Conservation (phyloP, 495 filamentous ascomycete genomes). For the Penicillium longicatenatum region DNA sequence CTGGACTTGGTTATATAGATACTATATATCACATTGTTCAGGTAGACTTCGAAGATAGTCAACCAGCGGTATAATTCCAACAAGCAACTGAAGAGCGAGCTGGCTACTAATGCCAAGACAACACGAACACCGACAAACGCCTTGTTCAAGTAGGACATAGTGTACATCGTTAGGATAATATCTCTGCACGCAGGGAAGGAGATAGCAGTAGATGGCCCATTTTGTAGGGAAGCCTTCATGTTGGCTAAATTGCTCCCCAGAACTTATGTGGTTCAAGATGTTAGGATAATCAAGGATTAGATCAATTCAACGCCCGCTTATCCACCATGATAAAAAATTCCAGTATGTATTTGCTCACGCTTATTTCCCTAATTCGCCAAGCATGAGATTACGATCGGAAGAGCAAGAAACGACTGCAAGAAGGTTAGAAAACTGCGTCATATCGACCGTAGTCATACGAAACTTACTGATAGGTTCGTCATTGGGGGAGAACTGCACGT, state of each 20-base stretch:
- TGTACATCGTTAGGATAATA: slow-evolving; percentile 3
- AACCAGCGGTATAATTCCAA: no score
- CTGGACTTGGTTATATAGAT: no score
- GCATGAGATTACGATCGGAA: slow-evolving; percentile 75
- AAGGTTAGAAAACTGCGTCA: slow-evolving; percentile 21
- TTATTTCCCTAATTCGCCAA: slow-evolving; percentile 73
- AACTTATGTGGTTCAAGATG: slow-evolving; percentile 2
- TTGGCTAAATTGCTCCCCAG: not conserved
- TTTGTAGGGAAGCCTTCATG: not conserved
- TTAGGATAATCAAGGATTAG: slow-evolving; percentile 8
- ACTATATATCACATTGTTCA: not conserved
- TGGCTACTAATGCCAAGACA: not conserved
- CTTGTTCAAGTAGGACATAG: not conserved
- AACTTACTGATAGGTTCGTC: slow-evolving; percentile 87
- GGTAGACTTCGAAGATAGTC: not conserved
- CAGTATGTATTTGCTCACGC: slow-evolving; percentile 5
- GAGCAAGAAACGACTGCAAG: slow-evolving; percentile 80
- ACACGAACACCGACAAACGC: not conserved
- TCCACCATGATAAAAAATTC: slow-evolving; percentile 14
- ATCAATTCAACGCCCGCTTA: slow-evolving; percentile 30
- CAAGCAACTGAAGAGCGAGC: not conserved
- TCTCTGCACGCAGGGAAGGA: not conserved
- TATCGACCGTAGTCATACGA: not conserved
- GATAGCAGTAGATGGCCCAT: slow-evolving; percentile 1
- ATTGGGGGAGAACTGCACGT: slow-evolving; percentile 82